These are phyloP conservation scores for Wickerhamiella sergipiensis DNA, from an alignment of 805 yeast genomes.

Conservation along the genomic window DNA sequence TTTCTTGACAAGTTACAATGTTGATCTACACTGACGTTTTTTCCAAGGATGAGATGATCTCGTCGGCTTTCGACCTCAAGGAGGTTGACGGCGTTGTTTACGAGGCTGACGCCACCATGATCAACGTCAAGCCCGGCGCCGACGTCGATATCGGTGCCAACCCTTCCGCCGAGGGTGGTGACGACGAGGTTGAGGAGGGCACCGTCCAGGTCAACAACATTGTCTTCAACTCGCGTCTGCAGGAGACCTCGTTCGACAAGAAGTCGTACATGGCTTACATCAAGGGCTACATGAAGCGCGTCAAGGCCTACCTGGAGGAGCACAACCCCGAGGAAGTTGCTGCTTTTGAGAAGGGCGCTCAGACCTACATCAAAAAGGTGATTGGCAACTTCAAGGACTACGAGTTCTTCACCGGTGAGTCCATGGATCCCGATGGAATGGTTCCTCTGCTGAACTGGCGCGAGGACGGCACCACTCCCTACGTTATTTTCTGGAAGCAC, in stretches of 20 bases:
- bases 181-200: conserved; percentile 69
- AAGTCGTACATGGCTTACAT: conserved; percentile 93
- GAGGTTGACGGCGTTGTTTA: conserved; percentile 81
- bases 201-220: conserved; percentile 93
- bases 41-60: conserved; percentile 84
- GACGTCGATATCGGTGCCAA: conserved; percentile 98
- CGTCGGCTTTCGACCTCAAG: conserved; percentile 89
- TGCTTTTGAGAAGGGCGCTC: conserved; percentile 94
- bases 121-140: conserved; percentile 69
- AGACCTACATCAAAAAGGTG: conserved; percentile 90
- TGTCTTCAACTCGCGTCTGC: conserved; percentile 96
- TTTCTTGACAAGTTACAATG: conserved; percentile 16
- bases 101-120: conserved; percentile 95
- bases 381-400: conserved; percentile 93
- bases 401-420: conserved; percentile 99
- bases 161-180: conserved; percentile 97
- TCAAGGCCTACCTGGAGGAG: conserved; percentile 87
- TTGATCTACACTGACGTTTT: conserved; percentile 50
- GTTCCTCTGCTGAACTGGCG: conserved; percentile 96
- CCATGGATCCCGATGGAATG: conserved; percentile 99
- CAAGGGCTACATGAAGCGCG: conserved; percentile 96
- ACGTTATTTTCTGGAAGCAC: conserved; percentile 97
- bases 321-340: conserved; percentile 74
- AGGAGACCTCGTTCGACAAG: conserved; percentile 92
- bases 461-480: conserved; percentile 98